Percentiles rank a stretch among this genome's conserved stretches.
phyloP scores from a whole-genome alignment of 306 rosid species.

The Dryas alaskensis region DNA sequence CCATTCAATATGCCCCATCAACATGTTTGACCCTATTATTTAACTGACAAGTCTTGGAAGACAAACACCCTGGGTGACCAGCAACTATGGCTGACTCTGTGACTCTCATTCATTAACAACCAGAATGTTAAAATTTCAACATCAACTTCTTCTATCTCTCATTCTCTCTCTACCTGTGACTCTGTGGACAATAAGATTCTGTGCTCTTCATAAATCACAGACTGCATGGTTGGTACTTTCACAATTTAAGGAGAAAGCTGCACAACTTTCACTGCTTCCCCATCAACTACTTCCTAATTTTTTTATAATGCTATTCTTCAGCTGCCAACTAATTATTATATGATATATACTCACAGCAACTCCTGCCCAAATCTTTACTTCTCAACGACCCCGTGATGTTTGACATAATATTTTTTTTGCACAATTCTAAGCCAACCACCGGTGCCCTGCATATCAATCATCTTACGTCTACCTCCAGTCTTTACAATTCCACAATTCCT shows the following conservation, averaged over 20 bases:
- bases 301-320: conserved; percentile 21
- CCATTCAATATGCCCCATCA: conserved; percentile 10
- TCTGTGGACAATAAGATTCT: background rate
- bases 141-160: background rate
- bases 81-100: background rate
- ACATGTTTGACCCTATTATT: background rate
- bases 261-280: conserved; percentile 1
- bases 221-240: conserved; percentile 20
- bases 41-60: background rate
- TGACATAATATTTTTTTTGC: background rate
- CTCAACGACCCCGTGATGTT: conserved; percentile 33
- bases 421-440: background rate
- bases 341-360: conserved; percentile 12
- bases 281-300: conserved; percentile 38
- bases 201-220: background rate
- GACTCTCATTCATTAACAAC: background rate
- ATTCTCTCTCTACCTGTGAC: background rate
- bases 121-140: background rate
- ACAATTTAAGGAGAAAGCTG: conserved; percentile 25
- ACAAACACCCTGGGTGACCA: background rate
- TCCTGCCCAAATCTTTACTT: conserved; percentile 25
- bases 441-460: background rate
- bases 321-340: conserved; percentile 33
- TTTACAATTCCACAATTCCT: too few species aligned
- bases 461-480: too few species aligned